Evolutionary conservation across 805 yeast genomes (phyloP).

Genomic region (Starmerella bombi): DNA sequence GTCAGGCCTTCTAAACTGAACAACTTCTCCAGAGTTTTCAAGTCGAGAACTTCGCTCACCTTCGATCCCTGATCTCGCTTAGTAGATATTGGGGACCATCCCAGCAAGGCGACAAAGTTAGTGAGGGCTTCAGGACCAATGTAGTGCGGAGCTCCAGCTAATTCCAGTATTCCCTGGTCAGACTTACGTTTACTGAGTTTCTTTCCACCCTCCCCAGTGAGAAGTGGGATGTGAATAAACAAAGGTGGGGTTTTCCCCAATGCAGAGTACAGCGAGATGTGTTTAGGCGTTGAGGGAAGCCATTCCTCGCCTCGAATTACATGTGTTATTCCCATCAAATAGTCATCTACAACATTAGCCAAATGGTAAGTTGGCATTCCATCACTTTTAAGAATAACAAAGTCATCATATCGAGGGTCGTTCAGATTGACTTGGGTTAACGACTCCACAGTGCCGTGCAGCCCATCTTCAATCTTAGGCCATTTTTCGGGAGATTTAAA

Average conservation of each 20-base stretch:
- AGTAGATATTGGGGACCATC: conserved; percentile 77
- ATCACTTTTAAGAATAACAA: conserved; percentile 81
- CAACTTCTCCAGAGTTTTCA: conserved; percentile 36
- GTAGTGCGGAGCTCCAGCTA: conserved; percentile 27
- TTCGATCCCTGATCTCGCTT: conserved; percentile 18
- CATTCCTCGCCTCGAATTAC: conserved; percentile 97
- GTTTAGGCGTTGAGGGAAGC: conserved; percentile 93
- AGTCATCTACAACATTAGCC: conserved; percentile 93
- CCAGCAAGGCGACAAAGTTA: conserved; percentile 79
- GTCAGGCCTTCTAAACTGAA: conserved; percentile 68
- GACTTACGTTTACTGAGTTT: conserved; percentile 80
- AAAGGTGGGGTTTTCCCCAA: conserved; percentile 75
- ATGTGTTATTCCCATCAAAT: conserved; percentile 81
- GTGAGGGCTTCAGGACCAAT: conserved; percentile 75
- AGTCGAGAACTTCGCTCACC: conserved; percentile 23
- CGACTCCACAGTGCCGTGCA: conserved; percentile 63
- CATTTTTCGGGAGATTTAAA: conserved; percentile 63
- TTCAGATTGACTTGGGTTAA: conserved; percentile 64
- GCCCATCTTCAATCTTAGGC: conserved; percentile 52
- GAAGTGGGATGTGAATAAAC: conserved; percentile 78
- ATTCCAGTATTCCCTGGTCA: conserved; percentile 54
- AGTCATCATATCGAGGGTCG: conserved; percentile 79
- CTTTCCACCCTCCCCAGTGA: conserved; percentile 46
- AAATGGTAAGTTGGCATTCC: conserved; percentile 92
- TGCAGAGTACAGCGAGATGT: conserved; percentile 71